Conservation (phyloP, 345 rosid species). For the Carallia brachiata region DNA sequence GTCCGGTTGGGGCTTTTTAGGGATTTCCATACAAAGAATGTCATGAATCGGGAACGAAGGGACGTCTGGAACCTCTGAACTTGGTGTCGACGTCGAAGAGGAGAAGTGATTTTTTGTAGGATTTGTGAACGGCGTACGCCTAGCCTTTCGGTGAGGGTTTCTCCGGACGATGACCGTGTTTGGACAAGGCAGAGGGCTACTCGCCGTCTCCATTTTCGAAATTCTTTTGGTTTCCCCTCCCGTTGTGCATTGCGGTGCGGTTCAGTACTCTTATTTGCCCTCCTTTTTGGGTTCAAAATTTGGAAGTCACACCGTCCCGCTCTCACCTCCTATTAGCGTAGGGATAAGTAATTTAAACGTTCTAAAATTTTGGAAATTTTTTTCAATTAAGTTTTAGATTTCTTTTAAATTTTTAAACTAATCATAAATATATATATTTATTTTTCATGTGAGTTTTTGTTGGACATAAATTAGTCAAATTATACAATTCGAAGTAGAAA, state of each 20-base stretch:
- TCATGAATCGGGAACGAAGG: conserved; percentile 67
- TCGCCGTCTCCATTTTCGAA: conserved; percentile 29
- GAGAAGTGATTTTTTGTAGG: conserved; percentile 15
- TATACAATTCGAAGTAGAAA: no score
- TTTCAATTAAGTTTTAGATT: no score
- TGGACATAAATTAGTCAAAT: no score
- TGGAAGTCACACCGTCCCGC: no score
- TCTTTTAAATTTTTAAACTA: no score
- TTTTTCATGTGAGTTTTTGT: no score
- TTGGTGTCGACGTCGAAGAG: conserved; percentile 17
- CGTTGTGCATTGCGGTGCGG: background rate
- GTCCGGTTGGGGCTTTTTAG: conserved; percentile 18
- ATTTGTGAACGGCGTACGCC: conserved; percentile 50
- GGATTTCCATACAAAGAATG: conserved; percentile 41
- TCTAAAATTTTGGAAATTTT: no score
- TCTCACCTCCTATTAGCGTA: no score
- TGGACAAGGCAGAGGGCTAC: conserved; percentile 43
- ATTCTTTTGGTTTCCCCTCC: conserved; percentile 5
- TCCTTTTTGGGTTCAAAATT: background rate
- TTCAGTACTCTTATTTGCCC: background rate
- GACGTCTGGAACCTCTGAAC: conserved; percentile 19
- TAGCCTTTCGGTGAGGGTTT: conserved; percentile 73
- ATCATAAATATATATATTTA: no score
- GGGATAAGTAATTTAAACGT: no score
- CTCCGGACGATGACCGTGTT: conserved; percentile 59